These are phyloP conservation scores for Lasiosphaeria miniovina DNA, from an alignment of 495 filamentous ascomycete species.

Conservation along the genomic window DNA sequence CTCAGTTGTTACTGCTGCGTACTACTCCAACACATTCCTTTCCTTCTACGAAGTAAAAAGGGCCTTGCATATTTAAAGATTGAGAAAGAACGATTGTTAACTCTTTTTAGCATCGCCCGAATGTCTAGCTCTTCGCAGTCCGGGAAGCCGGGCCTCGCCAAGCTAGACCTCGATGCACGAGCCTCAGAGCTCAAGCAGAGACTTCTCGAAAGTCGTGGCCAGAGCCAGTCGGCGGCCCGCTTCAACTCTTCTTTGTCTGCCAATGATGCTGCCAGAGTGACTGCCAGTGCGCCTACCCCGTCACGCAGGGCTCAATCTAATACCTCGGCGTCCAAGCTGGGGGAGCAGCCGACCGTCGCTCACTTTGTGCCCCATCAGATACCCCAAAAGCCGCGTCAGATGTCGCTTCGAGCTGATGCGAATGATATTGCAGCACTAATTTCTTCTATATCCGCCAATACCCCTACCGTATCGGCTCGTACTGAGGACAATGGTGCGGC, in stretches of 20 bases:
- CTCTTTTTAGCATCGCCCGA: neutral
- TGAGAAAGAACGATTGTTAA: too few relatives aligned
- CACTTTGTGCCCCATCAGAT: constrained; percentile 8
- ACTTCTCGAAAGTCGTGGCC: constrained; percentile 17
- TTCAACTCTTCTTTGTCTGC: neutral
- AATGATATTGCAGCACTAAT: constrained; percentile 28
- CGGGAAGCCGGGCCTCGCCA: neutral
- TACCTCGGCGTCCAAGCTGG: neutral
- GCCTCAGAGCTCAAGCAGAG: constrained; percentile 28
- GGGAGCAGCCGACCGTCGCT: neutral
- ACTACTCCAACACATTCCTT: too few relatives aligned
- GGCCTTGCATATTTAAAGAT: too few relatives aligned
- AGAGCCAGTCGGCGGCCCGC: constrained; percentile 6
- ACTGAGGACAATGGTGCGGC: neutral
- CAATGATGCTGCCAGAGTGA: neutral
- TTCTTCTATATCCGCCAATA: constrained; percentile 16
- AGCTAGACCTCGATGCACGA: constrained; percentile 19
- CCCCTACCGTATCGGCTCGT: neutral
- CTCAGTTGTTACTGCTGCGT: too few relatives aligned
- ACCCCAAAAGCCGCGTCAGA: constrained; percentile 7
- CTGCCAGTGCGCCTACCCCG: neutral
- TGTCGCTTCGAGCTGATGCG: constrained; percentile 19
- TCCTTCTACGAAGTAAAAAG: too few relatives aligned
- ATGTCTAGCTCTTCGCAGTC: constrained; percentile 3
- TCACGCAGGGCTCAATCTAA: neutral